Base-by-base conservation (phyloP, 768 basidiomycete species). In the Macrolepiota albuminosa region DNA sequence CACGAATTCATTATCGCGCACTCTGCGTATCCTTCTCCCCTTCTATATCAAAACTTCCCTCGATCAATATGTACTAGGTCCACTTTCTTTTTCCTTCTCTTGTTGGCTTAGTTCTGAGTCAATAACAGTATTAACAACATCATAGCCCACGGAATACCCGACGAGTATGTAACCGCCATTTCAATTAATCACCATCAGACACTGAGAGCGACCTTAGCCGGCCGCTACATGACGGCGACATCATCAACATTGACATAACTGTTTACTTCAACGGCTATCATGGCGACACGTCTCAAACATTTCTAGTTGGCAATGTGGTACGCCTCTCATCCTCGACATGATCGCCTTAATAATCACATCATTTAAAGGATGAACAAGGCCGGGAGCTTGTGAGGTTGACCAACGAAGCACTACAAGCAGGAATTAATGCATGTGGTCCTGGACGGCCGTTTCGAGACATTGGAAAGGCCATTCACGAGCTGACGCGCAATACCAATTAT, bases 211-310 rank as follows among this genome's bases (percentile, higher is more conserved):
- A n/a, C 7, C 8, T 16, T 24, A 95, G 93, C 59, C 91, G 93
- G 39, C 85, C 84, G 0, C 79, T 97, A 3, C 81, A 89, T 69
- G 78, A 91, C 49, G 89, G 88, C 0, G 95, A 97, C 62, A 89
- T 97, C 49, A 77, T 97, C 66, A 95, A 95, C 70, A 78, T 96
- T 47, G 95, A 97, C 70, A 73, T 97, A 9, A 95, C 95, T 1
- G 79, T 95, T 8, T 95, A 83, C 70, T 73, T 88, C n/a, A 74
- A 91, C 58, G 89, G 90, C 1, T 93, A 84, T 71, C 94, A 96
- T 64, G 95, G 95, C 1, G 95, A 96, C 66, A 95, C 93, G 0
- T 94, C 93, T 0, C 74, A 81, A 54, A 96, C 89, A 0, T 95
- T 93, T 70, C 72, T 89, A 3, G 86, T 96, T 6, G 93, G 93